Conservation (phyloP, 1,284 basidiomycete species). For the Ustilago curta region DNA sequence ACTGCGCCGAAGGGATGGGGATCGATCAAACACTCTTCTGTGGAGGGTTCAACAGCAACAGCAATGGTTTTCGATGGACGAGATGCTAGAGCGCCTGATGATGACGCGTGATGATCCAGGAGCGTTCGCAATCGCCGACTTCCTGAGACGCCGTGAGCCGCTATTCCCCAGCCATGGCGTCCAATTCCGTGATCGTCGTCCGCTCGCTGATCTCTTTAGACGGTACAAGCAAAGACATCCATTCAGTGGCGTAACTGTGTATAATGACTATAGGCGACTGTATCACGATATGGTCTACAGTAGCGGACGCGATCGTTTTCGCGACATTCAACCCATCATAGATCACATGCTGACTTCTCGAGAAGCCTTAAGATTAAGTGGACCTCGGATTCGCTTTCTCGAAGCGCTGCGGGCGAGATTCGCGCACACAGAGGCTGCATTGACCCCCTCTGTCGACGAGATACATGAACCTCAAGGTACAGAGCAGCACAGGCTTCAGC, state of each 20-base stretch:
- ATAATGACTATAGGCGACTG: neutral
- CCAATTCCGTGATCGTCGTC: neutral
- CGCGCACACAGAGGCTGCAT: neutral
- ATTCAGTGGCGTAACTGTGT: neutral
- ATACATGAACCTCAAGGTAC: neutral
- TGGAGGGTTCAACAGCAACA: neutral
- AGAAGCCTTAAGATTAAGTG: neutral
- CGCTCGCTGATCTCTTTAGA: neutral
- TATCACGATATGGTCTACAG: neutral
- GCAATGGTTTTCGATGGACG: neutral
- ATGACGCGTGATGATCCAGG: neutral
- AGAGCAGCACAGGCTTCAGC: too few relatives aligned
- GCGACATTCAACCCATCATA: constrained; percentile 3
- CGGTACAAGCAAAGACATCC: constrained; percentile 1
- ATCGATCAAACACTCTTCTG: too few relatives aligned
- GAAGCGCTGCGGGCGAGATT: neutral
- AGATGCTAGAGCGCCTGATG: neutral
- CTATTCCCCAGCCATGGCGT: neutral
- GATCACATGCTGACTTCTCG: constrained; percentile 3
- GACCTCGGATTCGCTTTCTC: constrained; percentile 1
- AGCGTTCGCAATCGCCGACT: constrained; percentile 6
- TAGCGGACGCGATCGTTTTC: constrained; percentile 5
- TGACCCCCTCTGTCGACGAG: constrained; percentile 5
- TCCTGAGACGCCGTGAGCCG: constrained; percentile 2
- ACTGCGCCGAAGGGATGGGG: neutral